Evolutionary conservation across 2,329 filamentous ascomycete species (phyloP), one percentile per base, ranked within the genome.

Genomic region (Teratosphaeria epicoccoides): DNA sequence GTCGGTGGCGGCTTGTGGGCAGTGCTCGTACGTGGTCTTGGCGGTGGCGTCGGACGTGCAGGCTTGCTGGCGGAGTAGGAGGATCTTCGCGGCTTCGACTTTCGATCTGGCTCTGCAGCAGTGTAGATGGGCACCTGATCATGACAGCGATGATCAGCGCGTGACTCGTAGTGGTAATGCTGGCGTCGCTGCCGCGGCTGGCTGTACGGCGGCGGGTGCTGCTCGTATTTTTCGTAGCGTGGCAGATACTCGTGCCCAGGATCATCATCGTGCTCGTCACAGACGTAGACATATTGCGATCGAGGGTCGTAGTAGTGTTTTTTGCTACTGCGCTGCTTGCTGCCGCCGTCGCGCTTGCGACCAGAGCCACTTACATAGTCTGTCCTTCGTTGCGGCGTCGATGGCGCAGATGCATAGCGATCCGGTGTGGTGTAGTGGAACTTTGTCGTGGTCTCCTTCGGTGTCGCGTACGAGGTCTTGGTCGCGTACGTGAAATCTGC

Each of bases 361-460:
- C 66, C 69, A 71, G 72, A 76, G 75, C 74, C 76, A 83, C 81
- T 83, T 82, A 83, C 81, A 82, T 79, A 77, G 71, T 83, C 79
- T 68, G 71, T 64, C 69, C 78, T 75, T 71, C 70, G 77, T 73
- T 70, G 75, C 68, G 72, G 73, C 67, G 73, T 77, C 68, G 68
- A 75, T 50, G 66, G 63, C 55, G 64, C 59, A 44, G 63, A 63
- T 44, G 76, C 71, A 60, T 76, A 73, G 62, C 73, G 75, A 52
- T 67, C 66, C 49, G 72, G 70, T 70, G 56, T 73, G 71, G 59
- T 62, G 62, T 54, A 68, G 63, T 61, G 58, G 43, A 54, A 24
- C 14, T 52, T 52, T 6, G 59, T 51, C n/a, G 65, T 60, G 37
- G 64, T 56, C 53, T 61, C 59, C 58, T 67, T 64, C 46, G 59